Base-by-base conservation (phyloP, 148 eudicot genomes). In the Rhododendron ferrugineum region DNA sequence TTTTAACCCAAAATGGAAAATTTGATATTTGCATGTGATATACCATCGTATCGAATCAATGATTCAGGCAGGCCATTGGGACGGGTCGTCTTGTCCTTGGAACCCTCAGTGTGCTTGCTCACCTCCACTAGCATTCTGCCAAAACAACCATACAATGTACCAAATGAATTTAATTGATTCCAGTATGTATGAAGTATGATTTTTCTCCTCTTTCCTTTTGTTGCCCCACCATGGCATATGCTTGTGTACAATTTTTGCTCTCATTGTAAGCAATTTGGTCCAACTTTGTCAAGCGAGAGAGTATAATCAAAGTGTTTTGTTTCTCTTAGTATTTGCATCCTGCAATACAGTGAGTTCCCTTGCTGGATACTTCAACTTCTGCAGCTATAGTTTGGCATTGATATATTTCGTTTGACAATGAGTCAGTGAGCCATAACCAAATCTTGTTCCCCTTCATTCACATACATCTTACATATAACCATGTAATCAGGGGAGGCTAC, bases 91-190 rank as follows among this genome's bases (percentile, higher is more conserved):
- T 95, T 95, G 56, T 94, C 99, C 89, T 93, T 97, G 79, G 78
- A 80, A 30, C 99, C 99, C 83, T 97, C 99, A 6, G 99, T 97
- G 88, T 97, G 99, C 90, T 94, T 97, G 94, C 98, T 95, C 82
- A 97, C 99, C 88, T 97, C 99, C 88, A 97, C 98, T 90, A 89
- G 98, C 99, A 97, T 97, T 87, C 99, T 97, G 93, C 86, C 85
- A 91, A 58, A 30, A 79, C 47, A 50, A 78, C 47, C 82, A 32
- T 2, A 28, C n/a, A 42, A 44, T 13, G 18, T n/a, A 40, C 11
- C 20, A 85, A 34, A 70, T 1, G 11, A 32, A 47, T 70, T 30
- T 32, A 0, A 4, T 70, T 14, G 37, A 14, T 14, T 70, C 6
- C 2, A 70, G 40, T 5, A 70, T 30, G 64, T 58, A 20, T 6